Percentiles rank a stretch among this genome's conserved stretches.
phyloP scores from a whole-genome alignment of 257 asterid species.

The Mentha longifolia region DNA sequence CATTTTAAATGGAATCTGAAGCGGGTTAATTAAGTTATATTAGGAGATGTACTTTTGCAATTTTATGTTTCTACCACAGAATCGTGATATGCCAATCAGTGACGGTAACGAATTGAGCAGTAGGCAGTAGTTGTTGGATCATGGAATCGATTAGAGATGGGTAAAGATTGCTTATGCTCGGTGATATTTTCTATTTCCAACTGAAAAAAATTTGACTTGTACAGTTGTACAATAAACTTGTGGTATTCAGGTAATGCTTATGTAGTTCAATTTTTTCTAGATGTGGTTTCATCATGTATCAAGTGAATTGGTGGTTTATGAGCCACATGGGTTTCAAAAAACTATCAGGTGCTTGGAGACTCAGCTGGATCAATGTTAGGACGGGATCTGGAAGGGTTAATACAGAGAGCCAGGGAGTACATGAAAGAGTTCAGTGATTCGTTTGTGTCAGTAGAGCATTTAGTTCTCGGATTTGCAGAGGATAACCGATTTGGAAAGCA shows the following conservation, averaged over 20 bases:
- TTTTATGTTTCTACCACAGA: too few species aligned
- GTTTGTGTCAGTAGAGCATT: slow-evolving; percentile 90
- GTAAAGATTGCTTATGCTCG: too few species aligned
- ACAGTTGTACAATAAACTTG: not conserved
- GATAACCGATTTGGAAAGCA: slow-evolving; percentile 90
- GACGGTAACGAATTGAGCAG: too few species aligned
- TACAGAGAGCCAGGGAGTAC: slow-evolving; percentile 85
- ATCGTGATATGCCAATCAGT: too few species aligned
- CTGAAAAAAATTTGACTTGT: not conserved
- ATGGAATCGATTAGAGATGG: too few species aligned
- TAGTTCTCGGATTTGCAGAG: slow-evolving; percentile 75
- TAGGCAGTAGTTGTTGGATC: too few species aligned
- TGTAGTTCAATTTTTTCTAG: not conserved
- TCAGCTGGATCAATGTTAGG: slow-evolving; percentile 92
- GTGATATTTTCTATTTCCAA: not conserved
- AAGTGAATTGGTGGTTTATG: slow-evolving; percentile 12
- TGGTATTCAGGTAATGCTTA: slow-evolving; percentile 2
- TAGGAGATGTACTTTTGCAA: too few species aligned
- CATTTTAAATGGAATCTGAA: slow-evolving; percentile 2
- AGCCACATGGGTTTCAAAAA: not conserved
- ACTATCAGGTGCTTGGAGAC: slow-evolving; percentile 78
- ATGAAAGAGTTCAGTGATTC: slow-evolving; percentile 91
- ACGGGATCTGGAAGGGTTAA: slow-evolving; percentile 76
- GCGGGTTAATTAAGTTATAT: too few species aligned
- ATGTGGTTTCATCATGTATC: not conserved